phyloP scores from a whole-genome alignment of 108 stramenopile species.

The Discostella stelligeroides region DNA sequence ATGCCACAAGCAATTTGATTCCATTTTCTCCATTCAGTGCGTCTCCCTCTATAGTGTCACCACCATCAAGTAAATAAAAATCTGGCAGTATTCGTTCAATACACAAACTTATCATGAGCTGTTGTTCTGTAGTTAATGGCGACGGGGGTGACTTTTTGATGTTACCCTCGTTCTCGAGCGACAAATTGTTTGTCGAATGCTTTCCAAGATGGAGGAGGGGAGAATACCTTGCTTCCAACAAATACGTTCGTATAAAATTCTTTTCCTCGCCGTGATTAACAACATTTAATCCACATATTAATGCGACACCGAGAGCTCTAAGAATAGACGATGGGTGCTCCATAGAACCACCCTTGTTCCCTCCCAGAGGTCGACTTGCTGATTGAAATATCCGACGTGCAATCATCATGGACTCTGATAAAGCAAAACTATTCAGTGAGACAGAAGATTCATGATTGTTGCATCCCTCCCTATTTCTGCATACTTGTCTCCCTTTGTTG shows the following conservation, averaged over 20 bases:
- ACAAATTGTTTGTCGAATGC: neutral
- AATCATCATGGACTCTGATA: conserved; percentile 1
- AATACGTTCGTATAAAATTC: neutral
- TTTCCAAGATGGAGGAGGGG: neutral
- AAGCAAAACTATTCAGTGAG: neutral
- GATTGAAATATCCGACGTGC: conserved; percentile 3
- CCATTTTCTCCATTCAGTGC: neutral
- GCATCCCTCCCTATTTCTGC: too few relatives aligned
- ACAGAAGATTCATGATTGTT: conserved; percentile 1
- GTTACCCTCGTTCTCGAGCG: neutral
- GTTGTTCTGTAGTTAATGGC: conserved; percentile 1
- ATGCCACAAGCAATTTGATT: neutral
- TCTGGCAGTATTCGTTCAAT: conserved; percentile 10
- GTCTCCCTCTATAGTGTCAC: neutral
- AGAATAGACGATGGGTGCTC: neutral
- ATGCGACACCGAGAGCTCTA: neutral
- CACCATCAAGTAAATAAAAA: neutral
- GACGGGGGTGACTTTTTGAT: neutral
- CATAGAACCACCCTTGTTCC: neutral
- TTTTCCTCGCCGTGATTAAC: neutral
- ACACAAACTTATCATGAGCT: neutral
- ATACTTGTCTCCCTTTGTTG: neutral
- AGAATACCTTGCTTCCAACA: conserved; percentile 3
- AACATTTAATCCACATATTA: conserved; percentile 9
- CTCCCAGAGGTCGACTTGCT: conserved; percentile 11